Evolutionary conservation across 192 early-diverging fungal genomes (phyloP).

Genomic region (Spizellomyces punctatus): DNA sequence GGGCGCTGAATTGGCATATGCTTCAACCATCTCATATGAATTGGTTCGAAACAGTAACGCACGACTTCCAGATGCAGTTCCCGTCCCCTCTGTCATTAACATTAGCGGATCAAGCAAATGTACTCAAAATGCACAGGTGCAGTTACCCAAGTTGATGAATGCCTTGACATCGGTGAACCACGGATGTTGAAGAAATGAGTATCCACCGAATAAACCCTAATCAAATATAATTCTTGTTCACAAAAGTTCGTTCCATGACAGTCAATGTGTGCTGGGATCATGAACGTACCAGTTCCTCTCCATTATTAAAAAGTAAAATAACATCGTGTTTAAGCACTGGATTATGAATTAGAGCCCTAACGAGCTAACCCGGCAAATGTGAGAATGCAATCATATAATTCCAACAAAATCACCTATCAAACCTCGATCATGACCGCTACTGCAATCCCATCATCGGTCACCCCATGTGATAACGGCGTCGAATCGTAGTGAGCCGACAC

Average conservation of each 20-base stretch:
- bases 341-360: too few species aligned
- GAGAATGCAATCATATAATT: too few species aligned
- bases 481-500: conserved; percentile 55
- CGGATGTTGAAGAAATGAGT: conserved; percentile 45
- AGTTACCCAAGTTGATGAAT: conserved; percentile 49
- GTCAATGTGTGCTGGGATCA: not conserved
- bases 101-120: not conserved
- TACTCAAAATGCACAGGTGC: not conserved
- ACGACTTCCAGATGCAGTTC: conserved; percentile 30
- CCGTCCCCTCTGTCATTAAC: conserved; percentile 41
- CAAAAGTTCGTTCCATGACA: not conserved
- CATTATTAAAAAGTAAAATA: conserved; percentile 53
- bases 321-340: conserved; percentile 25
- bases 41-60: conserved; percentile 49
- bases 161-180: conserved; percentile 39
- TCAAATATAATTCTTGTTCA: not conserved
- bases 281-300: conserved; percentile 42
- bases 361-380: too few species aligned
- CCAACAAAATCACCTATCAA: conserved; percentile 21
- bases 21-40: conserved; percentile 28
- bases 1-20: conserved; percentile 29
- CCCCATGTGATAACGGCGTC: conserved; percentile 37
- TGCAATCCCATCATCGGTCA: conserved; percentile 49
- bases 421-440: conserved; percentile 45
- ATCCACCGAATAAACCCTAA: conserved; percentile 34